A percentile compares a stretch with the other conserved stretches of the same genome.
Conservation (phyloP, 2,329 filamentous ascomycete species). For the Aspergillus texensis region DNA sequence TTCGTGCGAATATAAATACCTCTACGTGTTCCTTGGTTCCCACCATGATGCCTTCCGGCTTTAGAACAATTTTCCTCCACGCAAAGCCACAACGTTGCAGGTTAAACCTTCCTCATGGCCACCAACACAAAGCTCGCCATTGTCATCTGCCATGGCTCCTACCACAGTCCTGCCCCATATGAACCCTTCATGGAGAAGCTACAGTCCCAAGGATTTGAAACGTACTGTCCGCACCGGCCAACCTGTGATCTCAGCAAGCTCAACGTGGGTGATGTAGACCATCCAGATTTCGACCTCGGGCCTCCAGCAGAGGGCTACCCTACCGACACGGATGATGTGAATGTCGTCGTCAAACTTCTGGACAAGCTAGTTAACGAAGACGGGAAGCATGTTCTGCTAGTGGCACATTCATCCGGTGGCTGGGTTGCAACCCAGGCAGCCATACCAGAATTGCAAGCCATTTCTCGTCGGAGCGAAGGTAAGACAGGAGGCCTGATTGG, state of each 20-base stretch:
- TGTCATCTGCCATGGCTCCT: conserved; percentile 10
- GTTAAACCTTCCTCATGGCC: neutral
- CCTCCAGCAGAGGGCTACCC: conserved; percentile 5
- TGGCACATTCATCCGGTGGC: conserved; percentile 39
- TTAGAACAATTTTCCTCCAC: neutral
- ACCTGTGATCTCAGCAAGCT: conserved; percentile 57
- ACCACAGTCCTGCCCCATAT: conserved; percentile 35
- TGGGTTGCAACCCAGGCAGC: conserved; percentile 38
- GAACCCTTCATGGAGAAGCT: conserved; percentile 27
- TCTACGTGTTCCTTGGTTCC: neutral
- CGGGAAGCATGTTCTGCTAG: conserved; percentile 32
- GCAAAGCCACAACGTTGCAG: neutral
- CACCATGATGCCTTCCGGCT: fast-evolving
- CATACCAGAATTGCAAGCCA: conserved; percentile 28
- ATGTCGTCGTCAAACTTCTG: neutral
- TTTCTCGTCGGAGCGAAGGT: conserved; percentile 19
- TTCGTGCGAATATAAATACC: neutral
- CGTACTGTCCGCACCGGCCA: conserved; percentile 38
- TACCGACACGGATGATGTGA: conserved; percentile 3
- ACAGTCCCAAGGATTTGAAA: conserved; percentile 28
- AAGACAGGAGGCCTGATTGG: conserved; percentile 29
- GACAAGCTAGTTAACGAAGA: conserved; percentile 4
- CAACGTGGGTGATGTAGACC: conserved; percentile 50
- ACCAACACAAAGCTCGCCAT: conserved; percentile 10
- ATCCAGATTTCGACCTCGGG: conserved; percentile 6